Evolutionary conservation across 2,329 filamentous ascomycete genomes (phyloP).

Genomic region (Dendryphion nanum): DNA sequence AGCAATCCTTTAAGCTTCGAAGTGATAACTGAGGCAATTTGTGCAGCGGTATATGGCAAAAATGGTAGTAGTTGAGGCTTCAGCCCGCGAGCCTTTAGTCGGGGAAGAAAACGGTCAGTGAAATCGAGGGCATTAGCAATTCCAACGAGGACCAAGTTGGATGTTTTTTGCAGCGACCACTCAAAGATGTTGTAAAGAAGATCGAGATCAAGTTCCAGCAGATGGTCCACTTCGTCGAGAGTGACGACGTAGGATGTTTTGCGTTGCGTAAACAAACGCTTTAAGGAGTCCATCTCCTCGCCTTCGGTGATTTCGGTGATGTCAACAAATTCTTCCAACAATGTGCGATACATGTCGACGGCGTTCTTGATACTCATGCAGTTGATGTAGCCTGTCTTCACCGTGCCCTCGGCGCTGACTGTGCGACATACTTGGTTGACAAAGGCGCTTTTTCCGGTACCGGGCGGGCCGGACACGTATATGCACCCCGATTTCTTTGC

Average conservation of each 20-base stretch:
- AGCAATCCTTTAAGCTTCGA: slow-evolving; percentile 76
- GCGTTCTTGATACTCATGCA: slow-evolving; percentile 95
- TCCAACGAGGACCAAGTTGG: slow-evolving; percentile 78
- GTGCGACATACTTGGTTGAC: slow-evolving; percentile 73
- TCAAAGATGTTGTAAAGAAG: slow-evolving; percentile 93
- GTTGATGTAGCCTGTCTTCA: slow-evolving; percentile 81
- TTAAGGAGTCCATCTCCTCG: slow-evolving; percentile 66
- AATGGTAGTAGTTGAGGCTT: slow-evolving; percentile 90
- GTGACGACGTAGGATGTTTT: slow-evolving; percentile 72
- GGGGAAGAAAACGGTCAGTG: slow-evolving; percentile 90
- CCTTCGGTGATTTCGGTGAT: slow-evolving; percentile 60
- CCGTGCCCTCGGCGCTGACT: slow-evolving; percentile 49
- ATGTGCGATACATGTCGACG: slow-evolving; percentile 76
- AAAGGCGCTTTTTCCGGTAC: slow-evolving; percentile 95
- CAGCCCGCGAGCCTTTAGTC: slow-evolving; percentile 87
- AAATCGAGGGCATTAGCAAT: slow-evolving; percentile 96
- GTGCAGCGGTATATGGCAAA: slow-evolving; percentile 82
- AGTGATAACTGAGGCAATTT: slow-evolving; percentile 85
- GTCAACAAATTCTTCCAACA: slow-evolving; percentile 68
- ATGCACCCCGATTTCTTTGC: slow-evolving; percentile 72
- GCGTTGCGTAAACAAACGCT: slow-evolving; percentile 67
- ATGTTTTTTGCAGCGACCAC: slow-evolving; percentile 83
- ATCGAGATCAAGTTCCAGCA: slow-evolving; percentile 83
- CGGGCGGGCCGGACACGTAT: slow-evolving; percentile 93
- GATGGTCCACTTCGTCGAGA: slow-evolving; percentile 92